Base-by-base conservation (phyloP, 768 basidiomycete genomes). In the Trametes cingulata region DNA sequence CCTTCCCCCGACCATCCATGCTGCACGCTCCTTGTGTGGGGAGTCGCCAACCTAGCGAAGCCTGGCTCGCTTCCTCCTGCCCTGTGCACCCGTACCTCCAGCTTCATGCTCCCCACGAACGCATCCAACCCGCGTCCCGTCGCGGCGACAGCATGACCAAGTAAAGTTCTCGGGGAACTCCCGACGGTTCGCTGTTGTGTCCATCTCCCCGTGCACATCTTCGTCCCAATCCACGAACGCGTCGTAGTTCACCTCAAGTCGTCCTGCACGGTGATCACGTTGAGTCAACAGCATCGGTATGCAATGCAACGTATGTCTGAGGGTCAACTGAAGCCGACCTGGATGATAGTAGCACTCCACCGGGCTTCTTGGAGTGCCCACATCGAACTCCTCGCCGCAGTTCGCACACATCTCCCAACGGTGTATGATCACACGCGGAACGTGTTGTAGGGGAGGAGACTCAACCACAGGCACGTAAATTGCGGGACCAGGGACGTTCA, bases 271-370 rank as follows among this genome's bases (percentile, higher is more conserved):
- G n/a, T n/a, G n/a, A n/a, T n/a, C n/a, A n/a, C n/a, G n/a, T n/a
- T n/a, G n/a, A n/a, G n/a, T n/a, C n/a, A n/a, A n/a, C n/a, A n/a
- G n/a, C n/a, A n/a, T n/a, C n/a, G n/a, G n/a, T n/a, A n/a, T n/a
- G n/a, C n/a, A n/a, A n/a, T n/a, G n/a, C n/a, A n/a, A n/a, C n/a
- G 53, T 10, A 10, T 4, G 2, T 49, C 54, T 49, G 13, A 45
- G 35, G 14, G 42, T 45, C n/a, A 40, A 5, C 12, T 42, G 25
- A 24, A 10, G 61, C 77, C 50, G 56, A 82, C 84, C 83, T 42
- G 80, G 77, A 73, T 85, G 84, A 63, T 80, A 83, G 17, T 60
- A 47, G 60, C 83, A 85, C 58, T 80, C 80, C 3, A 71, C 74
- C 4, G 76, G 72, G n/a, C 68, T 74, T 43, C 77, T 70, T 40